A percentile compares a stretch with the other conserved stretches of the same genome.
These are phyloP conservation scores for Pichia sp. DNA, from an alignment of 1,139 yeast species.

Conservation along the genomic window DNA sequence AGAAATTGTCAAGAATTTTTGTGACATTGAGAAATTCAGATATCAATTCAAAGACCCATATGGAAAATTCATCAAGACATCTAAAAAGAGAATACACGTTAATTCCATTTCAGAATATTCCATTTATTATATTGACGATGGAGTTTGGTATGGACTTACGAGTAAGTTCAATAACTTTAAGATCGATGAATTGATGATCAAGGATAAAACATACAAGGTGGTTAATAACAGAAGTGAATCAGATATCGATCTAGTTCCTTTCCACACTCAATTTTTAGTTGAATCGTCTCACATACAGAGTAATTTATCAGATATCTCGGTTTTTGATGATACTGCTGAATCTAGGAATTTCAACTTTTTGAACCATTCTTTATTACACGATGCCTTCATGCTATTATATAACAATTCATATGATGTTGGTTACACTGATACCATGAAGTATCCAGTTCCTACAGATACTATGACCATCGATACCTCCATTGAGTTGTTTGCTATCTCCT, in stretches of 20 bases:
- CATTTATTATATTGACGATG: slow-evolving; percentile 34
- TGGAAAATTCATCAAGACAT: slow-evolving; percentile 11
- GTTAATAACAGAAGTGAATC: slow-evolving; percentile 6
- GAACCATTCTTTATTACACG: slow-evolving; percentile 38
- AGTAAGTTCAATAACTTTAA: slow-evolving; percentile 37
- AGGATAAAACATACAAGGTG: slow-evolving; percentile 17
- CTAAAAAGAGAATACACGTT: slow-evolving; percentile 13
- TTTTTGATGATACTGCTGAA: slow-evolving; percentile 36
- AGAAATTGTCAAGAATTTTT: slow-evolving; percentile 42
- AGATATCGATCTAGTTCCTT: slow-evolving; percentile 21
- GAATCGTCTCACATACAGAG: slow-evolving; percentile 30
- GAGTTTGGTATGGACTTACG: slow-evolving; percentile 41
- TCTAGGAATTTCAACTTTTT: slow-evolving; percentile 34
- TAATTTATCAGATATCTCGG: slow-evolving; percentile 31
- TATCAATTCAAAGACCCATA: slow-evolving; percentile 12
- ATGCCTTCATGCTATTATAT: slow-evolving; percentile 33
- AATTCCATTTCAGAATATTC: slow-evolving; percentile 20
- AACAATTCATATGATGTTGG: slow-evolving; percentile 26
- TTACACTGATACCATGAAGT: slow-evolving; percentile 28
- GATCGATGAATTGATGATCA: slow-evolving; percentile 35
- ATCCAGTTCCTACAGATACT: slow-evolving; percentile 36
- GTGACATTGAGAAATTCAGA: slow-evolving; percentile 36
- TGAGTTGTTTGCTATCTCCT: slow-evolving; percentile 65
- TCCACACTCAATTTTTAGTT: slow-evolving; percentile 22
- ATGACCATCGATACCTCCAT: slow-evolving; percentile 73